These are phyloP conservation scores for Talaromyces adpressus DNA, from an alignment of 495 filamentous ascomycete species.

Conservation along the genomic window DNA sequence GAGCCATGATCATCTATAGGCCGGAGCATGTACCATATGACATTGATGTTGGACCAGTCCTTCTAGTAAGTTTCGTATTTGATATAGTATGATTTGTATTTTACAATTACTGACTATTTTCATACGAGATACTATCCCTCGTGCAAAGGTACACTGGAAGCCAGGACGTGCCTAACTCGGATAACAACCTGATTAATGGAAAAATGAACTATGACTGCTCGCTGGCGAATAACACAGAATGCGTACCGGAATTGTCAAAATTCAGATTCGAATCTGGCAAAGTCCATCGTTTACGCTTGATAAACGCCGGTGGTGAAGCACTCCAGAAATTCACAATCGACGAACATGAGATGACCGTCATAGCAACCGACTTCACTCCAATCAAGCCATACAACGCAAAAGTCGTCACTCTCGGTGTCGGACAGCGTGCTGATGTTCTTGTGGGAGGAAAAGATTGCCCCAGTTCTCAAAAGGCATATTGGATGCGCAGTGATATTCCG, in stretches of 20 bases:
- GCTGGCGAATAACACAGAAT: neutral
- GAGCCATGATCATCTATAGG: conserved; percentile 29
- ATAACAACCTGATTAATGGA: conserved; percentile 47
- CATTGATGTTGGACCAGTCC: conserved; percentile 10
- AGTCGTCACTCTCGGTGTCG: conserved; percentile 50
- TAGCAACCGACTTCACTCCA: conserved; percentile 41
- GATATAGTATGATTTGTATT: neutral
- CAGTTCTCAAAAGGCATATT: neutral
- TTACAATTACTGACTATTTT: neutral
- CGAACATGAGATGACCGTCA: conserved; percentile 38
- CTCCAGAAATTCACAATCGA: conserved; percentile 45
- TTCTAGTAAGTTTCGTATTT: neutral
- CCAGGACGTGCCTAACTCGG: conserved; percentile 20
- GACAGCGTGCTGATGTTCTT: conserved; percentile 12
- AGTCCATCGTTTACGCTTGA: conserved; percentile 40
- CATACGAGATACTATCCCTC: neutral
- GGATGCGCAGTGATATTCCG: neutral
- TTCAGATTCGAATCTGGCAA: conserved; percentile 27
- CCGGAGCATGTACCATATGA: conserved; percentile 16
- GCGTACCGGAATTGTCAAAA: neutral
- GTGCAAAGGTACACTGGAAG: neutral
- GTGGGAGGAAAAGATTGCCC: neutral
- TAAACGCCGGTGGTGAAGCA: conserved; percentile 42
- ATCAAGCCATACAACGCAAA: conserved; percentile 22
- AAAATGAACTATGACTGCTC: neutral